phyloP scores from a whole-genome alignment of 2,329 filamentous ascomycete species.

The Escovopsis sp. region DNA sequence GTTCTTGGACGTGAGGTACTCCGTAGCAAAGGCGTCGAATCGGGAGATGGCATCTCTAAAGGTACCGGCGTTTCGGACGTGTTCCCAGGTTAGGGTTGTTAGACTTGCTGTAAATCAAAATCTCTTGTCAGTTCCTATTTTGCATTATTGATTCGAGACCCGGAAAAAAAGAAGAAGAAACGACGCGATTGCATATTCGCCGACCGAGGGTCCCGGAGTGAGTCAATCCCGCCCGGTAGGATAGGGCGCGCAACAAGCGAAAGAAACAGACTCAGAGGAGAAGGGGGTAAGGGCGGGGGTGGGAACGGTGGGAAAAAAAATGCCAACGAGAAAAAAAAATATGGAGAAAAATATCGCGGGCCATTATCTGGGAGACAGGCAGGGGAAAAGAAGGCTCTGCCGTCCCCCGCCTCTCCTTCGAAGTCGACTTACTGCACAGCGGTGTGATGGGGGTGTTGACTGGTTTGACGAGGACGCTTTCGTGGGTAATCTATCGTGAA shows the following conservation, averaged over 20 bases:
- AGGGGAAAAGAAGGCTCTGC: constrained; percentile 1
- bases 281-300: no score
- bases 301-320: no score
- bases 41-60: constrained; percentile 94
- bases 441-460: constrained; percentile 98
- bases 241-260: no score
- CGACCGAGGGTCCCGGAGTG: no score
- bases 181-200: no score
- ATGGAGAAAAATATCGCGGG: neutral
- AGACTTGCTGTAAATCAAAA: constrained; percentile 56
- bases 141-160: neutral
- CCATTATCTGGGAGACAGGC: constrained; percentile 2
- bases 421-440: constrained; percentile 74
- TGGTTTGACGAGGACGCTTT: constrained; percentile 93
- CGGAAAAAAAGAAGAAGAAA: no score
- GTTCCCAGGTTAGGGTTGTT: constrained; percentile 96
- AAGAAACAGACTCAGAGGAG: no score
- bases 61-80: constrained; percentile 91
- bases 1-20: constrained; percentile 81
- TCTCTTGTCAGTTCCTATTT: constrained; percentile 6
- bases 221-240: no score
- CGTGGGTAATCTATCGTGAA: constrained; percentile 62
- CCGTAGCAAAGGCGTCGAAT: constrained; percentile 85
- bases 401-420: neutral
- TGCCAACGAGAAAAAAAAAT: no score